These are phyloP conservation scores for Scytalidium sp. DNA, from an alignment of 2,329 filamentous ascomycete species.

Conservation along the genomic window DNA sequence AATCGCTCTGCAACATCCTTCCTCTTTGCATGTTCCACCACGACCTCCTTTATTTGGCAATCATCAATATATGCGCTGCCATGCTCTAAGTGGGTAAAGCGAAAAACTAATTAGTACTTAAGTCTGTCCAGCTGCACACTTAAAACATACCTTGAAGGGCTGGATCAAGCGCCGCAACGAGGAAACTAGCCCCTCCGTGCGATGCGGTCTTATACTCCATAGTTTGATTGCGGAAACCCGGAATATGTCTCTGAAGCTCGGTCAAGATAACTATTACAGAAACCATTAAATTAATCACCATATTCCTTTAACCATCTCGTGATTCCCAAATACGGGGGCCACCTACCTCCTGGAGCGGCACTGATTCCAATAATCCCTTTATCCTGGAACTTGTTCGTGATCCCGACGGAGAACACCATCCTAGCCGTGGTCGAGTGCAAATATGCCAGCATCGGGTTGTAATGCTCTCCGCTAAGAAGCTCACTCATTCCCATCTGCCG, in stretches of 20 bases:
- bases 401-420: background rate
- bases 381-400: background rate
- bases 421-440: background rate
- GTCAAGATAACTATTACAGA: background rate
- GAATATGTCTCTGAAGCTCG: background rate
- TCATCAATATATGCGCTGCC: background rate
- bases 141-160: background rate
- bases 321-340: background rate
- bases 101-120: background rate
- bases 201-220: background rate
- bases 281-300: background rate
- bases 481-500: background rate
- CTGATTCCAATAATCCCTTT: background rate
- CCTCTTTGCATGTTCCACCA: background rate
- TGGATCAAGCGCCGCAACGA: background rate
- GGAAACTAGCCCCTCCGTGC: background rate
- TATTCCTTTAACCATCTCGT: background rate
- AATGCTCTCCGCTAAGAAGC: background rate
- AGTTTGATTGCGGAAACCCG: background rate
- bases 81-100: background rate
- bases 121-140: background rate
- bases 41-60: background rate
- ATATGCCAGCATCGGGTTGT: background rate
- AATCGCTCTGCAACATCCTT: background rate
- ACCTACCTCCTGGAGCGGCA: background rate